Percentiles rank a stretch among this genome's conserved stretches.
These are phyloP conservation scores for Boletus rufocinnamomeus DNA, from an alignment of 768 basidiomycete species.

Conservation along the genomic window DNA sequence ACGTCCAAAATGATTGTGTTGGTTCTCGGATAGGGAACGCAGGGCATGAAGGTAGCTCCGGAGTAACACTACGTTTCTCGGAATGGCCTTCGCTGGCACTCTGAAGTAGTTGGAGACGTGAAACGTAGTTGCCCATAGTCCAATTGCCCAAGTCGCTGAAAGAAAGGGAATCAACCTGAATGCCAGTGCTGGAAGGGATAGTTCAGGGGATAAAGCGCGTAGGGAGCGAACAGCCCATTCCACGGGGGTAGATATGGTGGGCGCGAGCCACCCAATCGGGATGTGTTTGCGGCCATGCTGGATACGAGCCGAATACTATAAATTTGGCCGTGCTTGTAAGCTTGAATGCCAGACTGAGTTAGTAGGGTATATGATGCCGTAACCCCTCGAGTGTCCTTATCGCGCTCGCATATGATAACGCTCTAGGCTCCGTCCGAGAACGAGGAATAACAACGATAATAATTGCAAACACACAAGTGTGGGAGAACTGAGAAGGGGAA, in stretches of 20 bases:
- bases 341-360: neutral
- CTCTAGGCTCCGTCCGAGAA: neutral
- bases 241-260: slow-evolving; percentile 17
- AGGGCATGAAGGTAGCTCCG: slow-evolving; percentile 9
- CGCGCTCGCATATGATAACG: slow-evolving; percentile 18
- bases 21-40: slow-evolving; percentile 58
- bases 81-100: neutral
- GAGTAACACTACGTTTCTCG: slow-evolving; percentile 3
- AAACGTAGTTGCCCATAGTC: slow-evolving; percentile 32
- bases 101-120: slow-evolving; percentile 10
- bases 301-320: slow-evolving; percentile 2
- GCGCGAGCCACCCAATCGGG: slow-evolving; percentile 15
- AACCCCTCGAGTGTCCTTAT: slow-evolving; percentile 9
- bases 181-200: neutral
- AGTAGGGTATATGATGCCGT: slow-evolving; percentile 9
- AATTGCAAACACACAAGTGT: slow-evolving; percentile 8
- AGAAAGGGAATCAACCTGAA: neutral
- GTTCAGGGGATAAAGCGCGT: slow-evolving; percentile 1
- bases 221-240: slow-evolving; percentile 12
- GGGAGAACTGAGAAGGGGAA: neutral
- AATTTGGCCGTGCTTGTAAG: slow-evolving; percentile 2
- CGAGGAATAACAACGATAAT: neutral
- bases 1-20: slow-evolving; percentile 64
- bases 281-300: neutral
- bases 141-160: slow-evolving; percentile 4